Percentiles rank a stretch among this genome's conserved stretches.
phyloP scores from a whole-genome alignment of 139 green algal species.

The Raphidocelis subcapitata region DNA sequence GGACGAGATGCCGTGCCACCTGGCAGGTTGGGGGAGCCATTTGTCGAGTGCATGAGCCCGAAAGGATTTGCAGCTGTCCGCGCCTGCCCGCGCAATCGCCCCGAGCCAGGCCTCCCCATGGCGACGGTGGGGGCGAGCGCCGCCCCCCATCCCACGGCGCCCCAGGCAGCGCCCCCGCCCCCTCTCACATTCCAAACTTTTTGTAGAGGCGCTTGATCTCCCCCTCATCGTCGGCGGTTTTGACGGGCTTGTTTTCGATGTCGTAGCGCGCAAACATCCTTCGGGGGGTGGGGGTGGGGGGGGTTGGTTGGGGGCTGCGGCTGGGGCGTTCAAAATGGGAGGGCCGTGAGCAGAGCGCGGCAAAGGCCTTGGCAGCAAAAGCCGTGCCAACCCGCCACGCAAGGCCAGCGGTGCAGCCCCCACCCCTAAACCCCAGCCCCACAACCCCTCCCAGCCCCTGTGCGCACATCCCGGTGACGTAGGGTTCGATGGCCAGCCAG shows the following conservation, averaged over 20 bases:
- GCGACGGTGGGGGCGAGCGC: too few relatives aligned
- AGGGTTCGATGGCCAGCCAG: slow-evolving; percentile 55
- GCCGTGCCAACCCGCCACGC: too few relatives aligned
- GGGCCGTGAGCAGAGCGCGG: too few relatives aligned
- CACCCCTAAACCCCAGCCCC: slow-evolving; percentile 16
- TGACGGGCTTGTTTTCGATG: background rate
- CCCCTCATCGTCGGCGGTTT: slow-evolving; percentile 10
- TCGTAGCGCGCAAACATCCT: too few relatives aligned
- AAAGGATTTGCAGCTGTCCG: too few relatives aligned
- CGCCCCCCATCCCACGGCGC: background rate
- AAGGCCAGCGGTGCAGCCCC: background rate
- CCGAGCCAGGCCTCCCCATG: too few relatives aligned
- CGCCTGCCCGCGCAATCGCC: too few relatives aligned
- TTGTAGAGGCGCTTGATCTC: slow-evolving; percentile 31
- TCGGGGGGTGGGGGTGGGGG: too few relatives aligned
- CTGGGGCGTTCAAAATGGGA: too few relatives aligned
- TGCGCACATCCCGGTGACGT: slow-evolving; percentile 55
- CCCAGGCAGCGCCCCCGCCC: background rate
- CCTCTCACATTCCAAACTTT: slow-evolving; percentile 31
- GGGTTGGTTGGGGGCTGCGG: too few relatives aligned
- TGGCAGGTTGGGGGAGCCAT: background rate
- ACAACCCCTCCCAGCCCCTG: slow-evolving; percentile 28
- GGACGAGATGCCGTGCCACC: slow-evolving; percentile 20
- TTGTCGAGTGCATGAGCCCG: too few relatives aligned
- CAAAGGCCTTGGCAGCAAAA: too few relatives aligned